Conservation (phyloP, 2,329 filamentous ascomycete species). For the Verticillium dahliae region DNA sequence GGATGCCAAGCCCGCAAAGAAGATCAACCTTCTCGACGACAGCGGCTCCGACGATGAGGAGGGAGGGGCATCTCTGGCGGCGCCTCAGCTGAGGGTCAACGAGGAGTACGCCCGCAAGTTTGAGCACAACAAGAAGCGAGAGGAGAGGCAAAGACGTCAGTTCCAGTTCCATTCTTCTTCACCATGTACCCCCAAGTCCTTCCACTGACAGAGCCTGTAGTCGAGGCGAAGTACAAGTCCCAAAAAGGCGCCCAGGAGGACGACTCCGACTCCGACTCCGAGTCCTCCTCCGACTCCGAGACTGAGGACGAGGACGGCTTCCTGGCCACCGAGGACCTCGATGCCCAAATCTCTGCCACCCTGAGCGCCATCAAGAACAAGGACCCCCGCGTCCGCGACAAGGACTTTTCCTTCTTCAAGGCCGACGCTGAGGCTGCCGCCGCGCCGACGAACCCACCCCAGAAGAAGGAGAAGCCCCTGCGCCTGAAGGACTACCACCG, state of each 20-base stretch:
- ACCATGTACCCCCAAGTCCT: not conserved
- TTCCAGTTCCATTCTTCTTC: conserved; percentile 5
- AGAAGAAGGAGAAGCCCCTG: conserved; percentile 76
- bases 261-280: conserved; percentile 39
- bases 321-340: conserved; percentile 76
- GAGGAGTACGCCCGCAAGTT: conserved; percentile 83
- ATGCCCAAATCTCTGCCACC: conserved; percentile 81
- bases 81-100: conserved; percentile 68
- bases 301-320: conserved; percentile 88
- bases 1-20: conserved; percentile 21
- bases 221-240: conserved; percentile 78
- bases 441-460: conserved; percentile 22
- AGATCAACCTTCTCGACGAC: conserved; percentile 48
- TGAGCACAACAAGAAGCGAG: conserved; percentile 95
- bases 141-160: conserved; percentile 69
- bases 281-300: conserved; percentile 67
- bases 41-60: conserved; percentile 41
- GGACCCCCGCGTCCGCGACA: conserved; percentile 86
- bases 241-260: conserved; percentile 37
- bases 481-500: conserved; percentile 87
- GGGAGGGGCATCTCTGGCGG: conserved; percentile 22
- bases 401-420: conserved; percentile 65
- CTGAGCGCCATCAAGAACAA: conserved; percentile 83
- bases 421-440: conserved; percentile 30
- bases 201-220: conserved; percentile 32